Evolutionary conservation across 139 green algal genomes (phyloP), one percentile per base, ranked within the genome.

Genomic region (Tetraselmis striata): DNA sequence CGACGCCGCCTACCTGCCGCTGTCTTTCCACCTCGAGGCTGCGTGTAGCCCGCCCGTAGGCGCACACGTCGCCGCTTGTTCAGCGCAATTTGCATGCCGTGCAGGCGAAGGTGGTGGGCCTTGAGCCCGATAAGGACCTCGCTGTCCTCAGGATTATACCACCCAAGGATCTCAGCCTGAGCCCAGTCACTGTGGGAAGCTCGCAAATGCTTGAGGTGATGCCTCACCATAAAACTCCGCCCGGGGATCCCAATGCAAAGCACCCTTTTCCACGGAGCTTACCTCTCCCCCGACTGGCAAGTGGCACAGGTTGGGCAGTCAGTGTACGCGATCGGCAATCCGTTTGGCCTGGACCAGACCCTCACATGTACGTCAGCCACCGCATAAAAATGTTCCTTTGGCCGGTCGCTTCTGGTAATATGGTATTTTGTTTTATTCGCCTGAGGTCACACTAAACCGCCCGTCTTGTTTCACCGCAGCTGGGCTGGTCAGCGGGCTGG

Each of bases 251-350:
- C n/a, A n/a, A n/a, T n/a, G n/a, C n/a, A n/a, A n/a, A n/a, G n/a
- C n/a, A n/a, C n/a, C n/a, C n/a, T n/a, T n/a, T n/a, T n/a, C n/a
- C n/a, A n/a, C n/a, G n/a, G n/a, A n/a, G n/a, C n/a, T n/a, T n/a
- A n/a, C n/a, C n/a, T n/a, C n/a, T n/a, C n/a, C n/a, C n/a, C n/a
- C n/a, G n/a, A n/a, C 18, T 67, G 5, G 45, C 18, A 25, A 67
- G 5, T 18, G 5, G 45, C 11, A 67, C 18, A 67, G 45, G 45
- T 67, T 18, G 45, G 45, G 18, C 45, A 67, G 45, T 67, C 45
- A 25, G 90, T 94, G 59, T 98, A 90, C 87, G 95, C 94, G n/a
- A 97, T 98, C 74, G 95, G 94, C 75, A 97, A 97, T 84, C 94
- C 95, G 0, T 94, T 91, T 81, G 93, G 94, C 2, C 84, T 97